These are phyloP conservation scores for Metschnikowia sp. DNA, from an alignment of 805 yeast species.

Conservation along the genomic window DNA sequence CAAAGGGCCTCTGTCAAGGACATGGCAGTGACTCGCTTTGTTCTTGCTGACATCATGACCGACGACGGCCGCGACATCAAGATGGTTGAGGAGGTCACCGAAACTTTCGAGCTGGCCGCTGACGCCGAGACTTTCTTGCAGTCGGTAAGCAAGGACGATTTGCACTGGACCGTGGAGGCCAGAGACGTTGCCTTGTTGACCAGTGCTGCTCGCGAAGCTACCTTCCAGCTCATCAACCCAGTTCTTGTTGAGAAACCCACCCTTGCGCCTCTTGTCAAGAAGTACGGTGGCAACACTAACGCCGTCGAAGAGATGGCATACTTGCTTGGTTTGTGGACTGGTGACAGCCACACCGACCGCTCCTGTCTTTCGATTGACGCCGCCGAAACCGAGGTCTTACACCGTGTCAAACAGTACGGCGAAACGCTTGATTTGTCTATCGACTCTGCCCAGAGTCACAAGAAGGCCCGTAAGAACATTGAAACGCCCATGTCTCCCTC, in stretches of 20 bases:
- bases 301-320: constrained; percentile 5
- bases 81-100: constrained; percentile 1
- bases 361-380: background rate
- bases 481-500: constrained; percentile 2
- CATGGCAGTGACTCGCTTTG: background rate
- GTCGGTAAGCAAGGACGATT: background rate
- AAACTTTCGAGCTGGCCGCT: background rate
- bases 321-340: constrained; percentile 4
- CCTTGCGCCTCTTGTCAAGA: constrained; percentile 3
- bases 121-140: background rate
- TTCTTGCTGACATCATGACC: background rate
- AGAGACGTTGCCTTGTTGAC: constrained; percentile 3
- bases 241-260: constrained; percentile 7
- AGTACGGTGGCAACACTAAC: constrained; percentile 1
- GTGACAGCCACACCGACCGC: background rate
- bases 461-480: background rate
- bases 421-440: constrained; percentile 3
- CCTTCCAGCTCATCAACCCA: constrained; percentile 7
- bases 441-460: background rate
- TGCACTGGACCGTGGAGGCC: constrained; percentile 9
- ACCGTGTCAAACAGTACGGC: constrained; percentile 1
- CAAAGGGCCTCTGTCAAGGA: background rate
- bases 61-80: constrained; percentile 3
- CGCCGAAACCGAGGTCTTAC: background rate
- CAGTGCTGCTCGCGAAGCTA: constrained; percentile 2